These are phyloP conservation scores for Thalassiosira ordinaria DNA, from an alignment of 352 stramenopile genomes.

Conservation along the genomic window DNA sequence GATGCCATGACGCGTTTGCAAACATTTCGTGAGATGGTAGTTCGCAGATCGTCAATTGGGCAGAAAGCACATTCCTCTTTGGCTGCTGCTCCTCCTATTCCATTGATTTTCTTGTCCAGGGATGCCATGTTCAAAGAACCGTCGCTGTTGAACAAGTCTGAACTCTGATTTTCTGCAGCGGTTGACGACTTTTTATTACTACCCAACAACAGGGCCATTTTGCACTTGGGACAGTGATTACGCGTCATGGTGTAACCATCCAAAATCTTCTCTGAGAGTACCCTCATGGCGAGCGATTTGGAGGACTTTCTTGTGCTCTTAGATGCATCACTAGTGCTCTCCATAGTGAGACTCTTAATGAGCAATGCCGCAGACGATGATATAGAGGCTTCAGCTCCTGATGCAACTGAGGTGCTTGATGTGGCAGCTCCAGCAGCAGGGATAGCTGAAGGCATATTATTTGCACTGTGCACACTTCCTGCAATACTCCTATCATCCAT, in stretches of 20 bases:
- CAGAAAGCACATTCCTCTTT: slow-evolving; percentile 31
- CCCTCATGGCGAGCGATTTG: slow-evolving; percentile 30
- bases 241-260: slow-evolving; percentile 37
- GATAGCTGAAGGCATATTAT: not conserved
- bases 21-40: not conserved
- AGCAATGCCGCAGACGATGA: too few relatives aligned
- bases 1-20: slow-evolving; percentile 14
- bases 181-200: not conserved
- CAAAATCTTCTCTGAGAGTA: slow-evolving; percentile 39
- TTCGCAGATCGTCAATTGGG: slow-evolving; percentile 14
- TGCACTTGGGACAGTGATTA: slow-evolving; percentile 30
- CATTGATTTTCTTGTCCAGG: not conserved
- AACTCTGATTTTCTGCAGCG: not conserved
- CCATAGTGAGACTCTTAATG: too few relatives aligned
- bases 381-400: too few relatives aligned
- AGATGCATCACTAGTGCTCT: not conserved
- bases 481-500: slow-evolving; percentile 5
- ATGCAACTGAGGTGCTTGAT: too few relatives aligned
- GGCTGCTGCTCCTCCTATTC: not conserved
- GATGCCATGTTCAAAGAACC: not conserved
- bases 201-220: slow-evolving; percentile 15
- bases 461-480: not conserved
- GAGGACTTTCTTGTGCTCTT: too few relatives aligned
- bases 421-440: not conserved
- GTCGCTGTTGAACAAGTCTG: not conserved